phyloP scores from a whole-genome alignment of 192 early-diverging fungal species.

The Jimgerdemannia lactiflua region DNA sequence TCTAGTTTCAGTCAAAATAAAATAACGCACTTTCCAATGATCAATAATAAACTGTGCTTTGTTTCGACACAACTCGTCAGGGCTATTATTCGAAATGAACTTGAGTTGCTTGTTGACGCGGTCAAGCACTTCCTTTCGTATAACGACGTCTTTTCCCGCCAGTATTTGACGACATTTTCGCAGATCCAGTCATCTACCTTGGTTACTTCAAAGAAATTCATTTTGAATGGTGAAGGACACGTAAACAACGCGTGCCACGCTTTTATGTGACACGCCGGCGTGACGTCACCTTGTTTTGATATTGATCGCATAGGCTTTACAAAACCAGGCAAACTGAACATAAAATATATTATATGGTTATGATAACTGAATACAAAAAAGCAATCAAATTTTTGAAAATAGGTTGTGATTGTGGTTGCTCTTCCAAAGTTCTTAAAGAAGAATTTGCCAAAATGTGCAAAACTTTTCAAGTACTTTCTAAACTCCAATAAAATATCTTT shows the following conservation, averaged over 20 bases:
- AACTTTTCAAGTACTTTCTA: too few relatives aligned
- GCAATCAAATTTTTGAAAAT: background rate
- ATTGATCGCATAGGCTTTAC: background rate
- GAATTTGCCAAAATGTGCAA: too few relatives aligned
- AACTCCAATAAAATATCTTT: too few relatives aligned
- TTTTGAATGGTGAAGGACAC: background rate
- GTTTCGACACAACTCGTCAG: background rate
- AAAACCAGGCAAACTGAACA: background rate
- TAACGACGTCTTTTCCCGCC: background rate
- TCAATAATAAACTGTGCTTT: background rate
- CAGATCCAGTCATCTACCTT: background rate
- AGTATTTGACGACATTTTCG: background rate
- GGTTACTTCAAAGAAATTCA: background rate
- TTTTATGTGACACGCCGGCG: background rate
- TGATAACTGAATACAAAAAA: background rate
- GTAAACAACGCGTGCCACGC: background rate
- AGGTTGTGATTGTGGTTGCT: background rate
- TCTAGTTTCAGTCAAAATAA: background rate
- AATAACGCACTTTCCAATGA: background rate
- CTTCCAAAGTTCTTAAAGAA: background rate
- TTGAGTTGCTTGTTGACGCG: background rate
- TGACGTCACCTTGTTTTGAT: background rate
- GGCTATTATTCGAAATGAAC: background rate
- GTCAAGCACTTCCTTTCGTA: background rate
- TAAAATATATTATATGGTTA: too few relatives aligned